A percentile compares a stretch with the other conserved stretches of the same genome.
Evolutionary conservation across 495 filamentous ascomycete species (phyloP).

Genomic region (Penicillium desertorum): DNA sequence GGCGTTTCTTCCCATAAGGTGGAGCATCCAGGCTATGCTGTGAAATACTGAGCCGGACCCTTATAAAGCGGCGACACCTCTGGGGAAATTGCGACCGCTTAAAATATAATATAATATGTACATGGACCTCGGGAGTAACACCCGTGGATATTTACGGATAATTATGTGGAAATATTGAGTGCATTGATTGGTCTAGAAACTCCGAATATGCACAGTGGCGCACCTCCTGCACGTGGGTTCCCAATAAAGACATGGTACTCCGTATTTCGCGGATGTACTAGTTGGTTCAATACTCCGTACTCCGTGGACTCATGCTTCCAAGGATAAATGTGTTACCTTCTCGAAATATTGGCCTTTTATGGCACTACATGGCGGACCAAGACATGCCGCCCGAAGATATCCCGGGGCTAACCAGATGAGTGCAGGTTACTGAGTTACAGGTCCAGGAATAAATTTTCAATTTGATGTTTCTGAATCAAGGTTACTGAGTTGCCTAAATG

Average conservation of each 20-base stretch:
- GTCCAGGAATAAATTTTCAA: no score
- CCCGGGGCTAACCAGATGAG: slow-evolving; percentile 8
- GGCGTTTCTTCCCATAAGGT: no score
- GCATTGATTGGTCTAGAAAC: slow-evolving; percentile 1
- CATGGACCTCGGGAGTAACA: no score
- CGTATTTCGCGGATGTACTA: background rate
- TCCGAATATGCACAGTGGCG: slow-evolving; percentile 2
- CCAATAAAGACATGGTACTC: background rate
- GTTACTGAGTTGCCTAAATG: background rate
- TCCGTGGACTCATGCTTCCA: no score
- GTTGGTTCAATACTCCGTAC: background rate
- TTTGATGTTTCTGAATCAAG: background rate
- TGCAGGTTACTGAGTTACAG: background rate
- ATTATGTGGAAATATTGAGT: background rate
- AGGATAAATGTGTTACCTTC: background rate
- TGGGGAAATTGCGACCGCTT: background rate
- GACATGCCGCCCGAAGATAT: slow-evolving; percentile 3
- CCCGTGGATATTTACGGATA: background rate
- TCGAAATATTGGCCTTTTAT: background rate
- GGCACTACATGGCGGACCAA: background rate
- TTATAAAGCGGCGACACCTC: background rate
- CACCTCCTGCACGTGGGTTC: background rate
- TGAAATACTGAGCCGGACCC: no score
- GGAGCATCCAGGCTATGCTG: no score
- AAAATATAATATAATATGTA: background rate